Conservation (phyloP, 768 basidiomycete species). For the Leccinum obscurum region DNA sequence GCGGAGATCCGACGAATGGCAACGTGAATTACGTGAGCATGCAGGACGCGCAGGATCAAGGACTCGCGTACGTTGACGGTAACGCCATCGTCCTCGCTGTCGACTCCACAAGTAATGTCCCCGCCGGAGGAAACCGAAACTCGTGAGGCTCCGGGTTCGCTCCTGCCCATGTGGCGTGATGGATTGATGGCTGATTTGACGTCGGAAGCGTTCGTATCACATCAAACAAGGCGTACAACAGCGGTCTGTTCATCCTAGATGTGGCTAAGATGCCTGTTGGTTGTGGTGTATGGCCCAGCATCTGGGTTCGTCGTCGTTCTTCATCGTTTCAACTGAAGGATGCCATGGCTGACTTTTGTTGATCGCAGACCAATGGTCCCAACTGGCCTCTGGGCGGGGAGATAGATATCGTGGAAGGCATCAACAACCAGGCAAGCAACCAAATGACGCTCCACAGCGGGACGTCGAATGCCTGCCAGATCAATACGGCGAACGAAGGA, state of each 20-base stretch:
- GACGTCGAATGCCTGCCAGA: conserved; percentile 34
- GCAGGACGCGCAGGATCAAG: conserved; percentile 46
- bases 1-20: conserved; percentile 68
- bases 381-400: conserved; percentile 58
- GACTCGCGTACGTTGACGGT: conserved; percentile 62
- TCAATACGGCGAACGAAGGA: conserved; percentile 21
- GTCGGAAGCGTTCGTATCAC: conserved; percentile 60
- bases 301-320: conserved; percentile 37
- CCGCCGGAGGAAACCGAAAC: conserved; percentile 51
- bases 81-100: conserved; percentile 59
- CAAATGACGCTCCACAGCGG: conserved; percentile 68
- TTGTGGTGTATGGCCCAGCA: conserved; percentile 63
- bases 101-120: conserved; percentile 50
- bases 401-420: conserved; percentile 75
- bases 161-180: not conserved
- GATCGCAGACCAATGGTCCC: conserved; percentile 43
- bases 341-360: not conserved
- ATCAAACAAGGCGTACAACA: conserved; percentile 54
- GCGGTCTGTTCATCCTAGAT: conserved; percentile 74
- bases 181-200: not conserved
- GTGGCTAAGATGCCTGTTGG: conserved; percentile 68
- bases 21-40: conserved; percentile 57
- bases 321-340: not conserved
- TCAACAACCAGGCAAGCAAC: conserved; percentile 57
- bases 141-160: conserved; percentile 36